Conservation (phyloP, 164 flowering plant genomes). For the grape (Vitis vinifera) region DNA sequence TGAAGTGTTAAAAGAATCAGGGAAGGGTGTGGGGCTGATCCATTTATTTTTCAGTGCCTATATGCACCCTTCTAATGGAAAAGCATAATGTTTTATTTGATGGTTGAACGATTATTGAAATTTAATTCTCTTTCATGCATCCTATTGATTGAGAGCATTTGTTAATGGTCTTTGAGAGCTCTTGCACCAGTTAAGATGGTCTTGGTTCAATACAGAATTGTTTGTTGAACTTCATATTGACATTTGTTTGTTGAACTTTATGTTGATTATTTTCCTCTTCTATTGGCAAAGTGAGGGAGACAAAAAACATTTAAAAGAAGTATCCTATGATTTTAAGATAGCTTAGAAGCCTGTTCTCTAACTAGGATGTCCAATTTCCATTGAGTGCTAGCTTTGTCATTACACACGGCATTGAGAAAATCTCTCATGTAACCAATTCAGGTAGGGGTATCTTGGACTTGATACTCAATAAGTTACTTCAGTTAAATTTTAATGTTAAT, state of each 20-base stretch:
- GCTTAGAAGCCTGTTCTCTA: not conserved
- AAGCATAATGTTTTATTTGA: not conserved
- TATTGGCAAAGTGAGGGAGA: not conserved
- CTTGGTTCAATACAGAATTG: not conserved
- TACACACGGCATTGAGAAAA: not conserved
- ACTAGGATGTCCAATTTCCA: not conserved
- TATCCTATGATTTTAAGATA: not conserved
- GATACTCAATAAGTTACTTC: too few species aligned
- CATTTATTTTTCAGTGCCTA: not conserved
- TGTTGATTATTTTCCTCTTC: not conserved
- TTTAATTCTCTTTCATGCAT: not conserved
- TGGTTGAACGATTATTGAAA: not conserved
- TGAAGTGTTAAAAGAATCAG: not conserved
- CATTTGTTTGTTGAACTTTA: not conserved
- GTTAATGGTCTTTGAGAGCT: not conserved
- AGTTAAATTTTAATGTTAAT: too few species aligned
- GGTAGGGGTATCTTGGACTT: too few species aligned
- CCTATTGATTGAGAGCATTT: not conserved
- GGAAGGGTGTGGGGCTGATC: not conserved
- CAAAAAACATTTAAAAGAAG: not conserved
- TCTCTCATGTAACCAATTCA: not conserved
- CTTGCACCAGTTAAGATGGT: not conserved
- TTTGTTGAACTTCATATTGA: not conserved
- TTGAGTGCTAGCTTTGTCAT: not conserved
- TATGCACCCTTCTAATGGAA: not conserved